Base-by-base conservation (phyloP, 2,329 filamentous ascomycete genomes). In the Bretziella fagacearum region DNA sequence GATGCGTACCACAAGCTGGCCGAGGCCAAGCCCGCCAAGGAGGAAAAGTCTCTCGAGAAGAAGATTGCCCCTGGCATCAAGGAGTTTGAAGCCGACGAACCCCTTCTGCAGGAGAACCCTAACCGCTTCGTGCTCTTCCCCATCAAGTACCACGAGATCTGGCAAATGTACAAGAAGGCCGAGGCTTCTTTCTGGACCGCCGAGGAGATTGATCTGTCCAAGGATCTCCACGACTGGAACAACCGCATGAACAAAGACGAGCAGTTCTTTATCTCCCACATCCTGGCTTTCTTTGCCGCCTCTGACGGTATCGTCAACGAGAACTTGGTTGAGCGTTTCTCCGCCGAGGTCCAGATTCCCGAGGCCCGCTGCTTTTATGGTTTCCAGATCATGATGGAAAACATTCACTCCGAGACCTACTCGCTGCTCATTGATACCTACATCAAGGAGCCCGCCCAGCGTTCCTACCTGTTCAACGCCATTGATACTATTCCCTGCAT, bases 341-440 rank as follows among this genome's bases (percentile, higher is more conserved):
- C 84, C 59, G 80, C 77, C 54, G 91, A 98, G 67, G 89, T 98
- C 25, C 91, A 98, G 69, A 79, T 96, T 50, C 89, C 91, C 8
- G 91, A 98, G 69, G 91, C 91, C 54, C 86, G 91, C 59, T 98
- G 91, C 79, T 98, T 98, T 75, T 98, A 98, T 65, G 91, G 91
- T 54, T 98, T 98, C 77, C 91, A 98, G 71, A 96, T 96, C 71
- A 98, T 98, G 91, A 96, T 98, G 84, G 91, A 98, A 74, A 98
- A 98, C 70, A 94, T 98, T 59, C 91, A 98, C 75, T 95, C 91
- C 13, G 91, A 98, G 71, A 98, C 91, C 47, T 98, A 98, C 76
- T 96, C 89, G 17, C 80, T 98, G 29, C 79, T 98, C 62, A 98
- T 98, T 63, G 91, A 98, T 65, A 95, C 89, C 53, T 98, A 98